Conservation (phyloP, 257 asterid genomes). For the Jacaranda copaia region DNA sequence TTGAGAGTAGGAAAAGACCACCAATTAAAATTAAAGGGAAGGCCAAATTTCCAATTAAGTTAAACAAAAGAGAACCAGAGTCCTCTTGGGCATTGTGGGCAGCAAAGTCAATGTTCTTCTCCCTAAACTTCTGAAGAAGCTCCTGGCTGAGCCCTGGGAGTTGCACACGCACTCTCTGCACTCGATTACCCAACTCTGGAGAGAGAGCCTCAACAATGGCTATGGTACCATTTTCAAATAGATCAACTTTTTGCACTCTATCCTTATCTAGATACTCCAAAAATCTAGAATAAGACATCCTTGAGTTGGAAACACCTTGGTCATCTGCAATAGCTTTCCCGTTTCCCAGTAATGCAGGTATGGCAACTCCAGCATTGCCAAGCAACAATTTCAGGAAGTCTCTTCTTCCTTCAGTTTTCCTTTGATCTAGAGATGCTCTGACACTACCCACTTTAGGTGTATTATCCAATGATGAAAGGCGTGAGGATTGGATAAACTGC, state of each 20-base stretch:
- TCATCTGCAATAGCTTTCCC: constrained; percentile 90
- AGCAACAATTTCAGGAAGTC: constrained; percentile 78
- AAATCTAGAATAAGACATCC: constrained; percentile 97
- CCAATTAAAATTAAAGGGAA: constrained; percentile 91
- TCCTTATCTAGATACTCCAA: constrained; percentile 95
- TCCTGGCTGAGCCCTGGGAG: constrained; percentile 98
- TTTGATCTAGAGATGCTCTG: constrained; percentile 62
- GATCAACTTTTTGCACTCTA: constrained; percentile 82
- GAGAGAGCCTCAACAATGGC: constrained; percentile 95
- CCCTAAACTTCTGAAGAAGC: constrained; percentile 94
- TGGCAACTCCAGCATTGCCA: constrained; percentile 71
- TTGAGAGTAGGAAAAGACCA: constrained; percentile 92
- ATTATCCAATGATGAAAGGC: constrained; percentile 54
- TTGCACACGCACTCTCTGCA: constrained; percentile 93
- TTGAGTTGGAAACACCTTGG: constrained; percentile 87
- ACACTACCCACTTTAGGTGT: constrained; percentile 51
- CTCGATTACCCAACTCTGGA: constrained; percentile 87
- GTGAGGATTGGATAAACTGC: constrained; percentile 52
- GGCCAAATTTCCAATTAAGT: constrained; percentile 88
- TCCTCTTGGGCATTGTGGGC: constrained; percentile 97
- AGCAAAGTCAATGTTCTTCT: constrained; percentile 93
- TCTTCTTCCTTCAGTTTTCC: constrained; percentile 66
- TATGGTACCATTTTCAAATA: constrained; percentile 90
- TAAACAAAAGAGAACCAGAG: constrained; percentile 80
- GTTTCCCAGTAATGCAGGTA: constrained; percentile 62